Evolutionary conservation across 1,284 basidiomycete species (phyloP).

Genomic region (Tylopilus sp.): DNA sequence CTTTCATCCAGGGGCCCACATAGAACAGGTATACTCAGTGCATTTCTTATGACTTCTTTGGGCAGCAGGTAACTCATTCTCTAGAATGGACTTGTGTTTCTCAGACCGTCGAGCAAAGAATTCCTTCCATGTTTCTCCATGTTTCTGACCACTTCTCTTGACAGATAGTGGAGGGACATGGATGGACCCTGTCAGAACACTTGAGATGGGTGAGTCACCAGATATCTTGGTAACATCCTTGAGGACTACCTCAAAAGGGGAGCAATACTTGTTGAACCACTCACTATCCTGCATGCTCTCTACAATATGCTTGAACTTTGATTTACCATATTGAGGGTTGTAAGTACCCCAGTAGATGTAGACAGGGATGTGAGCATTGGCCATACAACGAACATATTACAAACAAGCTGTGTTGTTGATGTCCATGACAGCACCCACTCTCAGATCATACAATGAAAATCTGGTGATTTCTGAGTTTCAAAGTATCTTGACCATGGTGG

Average conservation of each 20-base stretch:
- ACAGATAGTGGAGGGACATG: neutral
- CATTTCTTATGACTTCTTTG: neutral
- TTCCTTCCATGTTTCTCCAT: neutral
- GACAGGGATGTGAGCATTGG: neutral
- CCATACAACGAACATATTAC: neutral
- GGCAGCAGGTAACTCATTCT: neutral
- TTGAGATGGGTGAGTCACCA: neutral
- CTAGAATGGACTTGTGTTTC: neutral
- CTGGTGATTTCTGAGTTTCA: neutral
- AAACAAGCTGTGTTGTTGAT: neutral
- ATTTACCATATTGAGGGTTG: neutral
- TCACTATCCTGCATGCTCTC: neutral
- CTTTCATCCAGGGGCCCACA: neutral
- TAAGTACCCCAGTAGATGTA: slow-evolving; percentile 1
- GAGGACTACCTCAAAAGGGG: neutral
- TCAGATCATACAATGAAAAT: neutral
- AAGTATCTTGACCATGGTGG: neutral
- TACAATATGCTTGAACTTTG: neutral
- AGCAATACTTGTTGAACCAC: slow-evolving; percentile 2
- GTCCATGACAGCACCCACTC: neutral
- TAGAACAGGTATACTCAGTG: too few relatives aligned
- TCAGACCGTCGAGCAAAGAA: neutral
- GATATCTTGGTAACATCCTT: neutral
- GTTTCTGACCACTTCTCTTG: slow-evolving; percentile 4
- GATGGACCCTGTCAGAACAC: neutral